phyloP scores from a whole-genome alignment of 2,329 filamentous ascomycete genomes.

The Alternaria infectoria region DNA sequence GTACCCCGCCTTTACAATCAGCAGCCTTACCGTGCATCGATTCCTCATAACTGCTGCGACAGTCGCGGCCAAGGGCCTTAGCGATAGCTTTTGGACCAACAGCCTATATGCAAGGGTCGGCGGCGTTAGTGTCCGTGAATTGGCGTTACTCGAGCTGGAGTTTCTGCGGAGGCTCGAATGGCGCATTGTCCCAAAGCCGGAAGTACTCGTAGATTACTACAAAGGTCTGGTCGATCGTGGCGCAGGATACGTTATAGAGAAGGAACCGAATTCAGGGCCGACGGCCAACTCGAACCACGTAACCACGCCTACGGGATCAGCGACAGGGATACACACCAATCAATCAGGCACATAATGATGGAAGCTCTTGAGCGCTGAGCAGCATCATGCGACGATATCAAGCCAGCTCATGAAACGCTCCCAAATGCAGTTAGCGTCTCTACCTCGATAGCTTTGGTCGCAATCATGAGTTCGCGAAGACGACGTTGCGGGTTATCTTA shows the following conservation, averaged over 20 bases:
- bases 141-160: constrained; percentile 90
- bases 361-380: constrained; percentile 1
- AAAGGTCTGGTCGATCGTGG: constrained; percentile 77
- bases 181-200: constrained; percentile 95
- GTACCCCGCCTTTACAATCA: constrained; percentile 95
- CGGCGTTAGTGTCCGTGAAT: constrained; percentile 85
- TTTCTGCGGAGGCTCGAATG: constrained; percentile 92
- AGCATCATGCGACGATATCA: background rate
- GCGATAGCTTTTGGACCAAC: constrained; percentile 98
- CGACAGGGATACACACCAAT: constrained; percentile 29
- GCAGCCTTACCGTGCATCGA: constrained; percentile 93
- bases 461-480: background rate
- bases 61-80: constrained; percentile 93
- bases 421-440: background rate
- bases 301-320: constrained; percentile 22
- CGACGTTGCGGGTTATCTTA: background rate
- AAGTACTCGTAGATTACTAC: constrained; percentile 93
- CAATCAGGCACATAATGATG: constrained; percentile 23
- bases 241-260: constrained; percentile 62
- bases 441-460: background rate
- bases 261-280: constrained; percentile 26
- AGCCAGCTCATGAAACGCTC: background rate
- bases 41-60: constrained; percentile 96
- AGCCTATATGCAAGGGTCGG: constrained; percentile 93
- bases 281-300: constrained; percentile 14